Evolutionary conservation across 2,329 filamentous ascomycete species (phyloP), one percentile per base, ranked within the genome.

Genomic region (Ascochyta rabiei): DNA sequence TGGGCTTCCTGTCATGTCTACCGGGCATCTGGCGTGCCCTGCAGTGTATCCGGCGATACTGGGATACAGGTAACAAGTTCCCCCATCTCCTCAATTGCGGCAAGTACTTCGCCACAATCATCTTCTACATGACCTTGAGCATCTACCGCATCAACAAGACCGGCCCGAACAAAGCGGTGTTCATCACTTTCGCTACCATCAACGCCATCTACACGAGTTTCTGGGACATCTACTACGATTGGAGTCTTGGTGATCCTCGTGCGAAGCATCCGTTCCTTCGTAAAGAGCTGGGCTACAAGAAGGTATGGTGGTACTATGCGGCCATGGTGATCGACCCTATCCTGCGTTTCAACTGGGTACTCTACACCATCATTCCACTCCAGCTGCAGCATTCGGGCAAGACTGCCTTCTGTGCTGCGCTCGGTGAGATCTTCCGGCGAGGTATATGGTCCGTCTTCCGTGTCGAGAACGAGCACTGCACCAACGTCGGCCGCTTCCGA

Each of bases 211-310:
- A 97, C 74, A 88, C 84, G 64, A 91, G 86, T 9, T 83, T 96
- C 37, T 99, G 95, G 95, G 95, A 99, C 71, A 78, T 99, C 1
- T 86, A 91, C 61, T 97, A 98, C 90, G 95, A 99, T 74, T 98
- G 95, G 83, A 95, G 89, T 69, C 81, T 97, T n/a, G 83, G 93
- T 3, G 92, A 97, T 65, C 82, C 89, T 0, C 85, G 88, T 50
- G 85, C 90, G 0, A 83, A 84, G 10, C 80, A 89, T 61, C 83
- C 79, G 0, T 76, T 79, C 53, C 66, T 83, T 10, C 88, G 95
- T 6, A 86, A 93, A 54, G 88, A 90, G 8, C 82, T 95, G 0
- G 92, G 88, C 0, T 89, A 95, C 66, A 93, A 93, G 69, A 81
- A 82, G 12, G 81, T 84, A 3, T 95, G 90, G 88, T 80, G 88